Conservation (phyloP, 2,329 filamentous ascomycete species). For the Sodiomyces alkalinus region DNA sequence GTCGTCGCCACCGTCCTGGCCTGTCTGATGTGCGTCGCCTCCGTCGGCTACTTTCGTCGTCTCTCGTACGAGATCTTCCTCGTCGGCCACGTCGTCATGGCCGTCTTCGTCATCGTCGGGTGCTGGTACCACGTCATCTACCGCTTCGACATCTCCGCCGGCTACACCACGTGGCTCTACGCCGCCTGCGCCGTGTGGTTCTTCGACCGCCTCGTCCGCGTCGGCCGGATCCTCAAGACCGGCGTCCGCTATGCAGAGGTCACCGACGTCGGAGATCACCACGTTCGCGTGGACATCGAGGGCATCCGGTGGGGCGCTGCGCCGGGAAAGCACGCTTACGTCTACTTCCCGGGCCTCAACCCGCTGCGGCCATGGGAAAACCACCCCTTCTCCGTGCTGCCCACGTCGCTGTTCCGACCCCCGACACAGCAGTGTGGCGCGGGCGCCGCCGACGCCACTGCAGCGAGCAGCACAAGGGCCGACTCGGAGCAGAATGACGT, state of each 20-base stretch:
- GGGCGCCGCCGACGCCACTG: not conserved
- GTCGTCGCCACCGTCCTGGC: slow-evolving; percentile 19
- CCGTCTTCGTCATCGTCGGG: slow-evolving; percentile 21
- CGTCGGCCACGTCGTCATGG: slow-evolving; percentile 20
- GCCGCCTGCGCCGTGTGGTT: slow-evolving; percentile 13
- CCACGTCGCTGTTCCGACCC: slow-evolving; percentile 10
- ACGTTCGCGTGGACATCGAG: slow-evolving; percentile 25
- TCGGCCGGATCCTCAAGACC: slow-evolving; percentile 20
- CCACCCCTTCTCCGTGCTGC: slow-evolving; percentile 34
- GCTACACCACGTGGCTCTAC: slow-evolving; percentile 28
- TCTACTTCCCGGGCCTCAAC: slow-evolving; percentile 33
- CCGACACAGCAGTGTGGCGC: too few species aligned
- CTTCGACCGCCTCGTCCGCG: slow-evolving; percentile 27
- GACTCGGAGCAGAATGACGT: not conserved
- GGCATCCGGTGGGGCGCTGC: slow-evolving; percentile 18
- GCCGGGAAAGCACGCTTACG: slow-evolving; percentile 23
- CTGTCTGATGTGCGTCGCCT: slow-evolving; percentile 14
- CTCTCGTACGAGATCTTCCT: slow-evolving; percentile 25
- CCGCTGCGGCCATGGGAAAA: slow-evolving; percentile 30
- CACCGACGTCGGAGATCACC: slow-evolving; percentile 15
- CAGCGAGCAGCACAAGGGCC: not conserved
- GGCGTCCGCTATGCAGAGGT: slow-evolving; percentile 22
- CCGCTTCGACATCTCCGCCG: slow-evolving; percentile 18
- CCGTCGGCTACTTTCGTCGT: slow-evolving; percentile 16
- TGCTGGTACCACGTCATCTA: slow-evolving; percentile 22